Base-by-base conservation (phyloP, 2,329 filamentous ascomycete genomes). In the Endocalyx cinctus region DNA sequence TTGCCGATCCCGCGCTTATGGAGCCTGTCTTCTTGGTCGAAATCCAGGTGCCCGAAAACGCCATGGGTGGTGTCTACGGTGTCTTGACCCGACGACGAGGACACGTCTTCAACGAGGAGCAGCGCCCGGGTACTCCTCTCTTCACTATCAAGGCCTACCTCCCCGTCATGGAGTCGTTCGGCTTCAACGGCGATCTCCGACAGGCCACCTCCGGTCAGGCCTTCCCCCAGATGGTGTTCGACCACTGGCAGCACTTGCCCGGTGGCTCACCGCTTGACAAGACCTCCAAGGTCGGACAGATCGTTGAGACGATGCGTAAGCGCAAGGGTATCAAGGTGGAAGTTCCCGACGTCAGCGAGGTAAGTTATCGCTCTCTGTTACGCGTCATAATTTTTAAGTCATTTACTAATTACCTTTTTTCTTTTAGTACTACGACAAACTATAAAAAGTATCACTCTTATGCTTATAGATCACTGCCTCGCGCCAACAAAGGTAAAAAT, bases 21-120 rank as follows among this genome's bases (percentile, higher is more conserved):
- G 92, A 98, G 80, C 92, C 92, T 62, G 86, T 98, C 71, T 98
- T 94, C 85, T 77, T 96, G 66, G 88, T 95, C 67, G 92, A 98
- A 72, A 98, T 98, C 69, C 89, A 96, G 77, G 92, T 98, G 46
- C 90, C 90, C 60, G 92, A 98, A 79, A 75, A 82, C 62, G 90
- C 92, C 65, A 97, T 98, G 92, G 92, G 92, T 79, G 92, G 92
- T 80, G 94, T 98, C 70, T 98, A 98, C 74, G 86, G 89, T 84
- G 89, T 96, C 63, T 86, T 98, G 58, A 96, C 89, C 71, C 85
- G 89, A 63, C 79, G 89, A 69, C 84, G 92, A 85, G 92, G 92
- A 79, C 90, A 97, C 82, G 92, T 98, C 72, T 96, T 97, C 81
- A 76, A 77, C 66, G 92, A 98, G 77, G 86, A 94, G 77, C 92